Evolutionary conservation across 345 rosid species (phyloP), one percentile per base, ranked within the genome.

Genomic region (Raphanus raphanistrum): DNA sequence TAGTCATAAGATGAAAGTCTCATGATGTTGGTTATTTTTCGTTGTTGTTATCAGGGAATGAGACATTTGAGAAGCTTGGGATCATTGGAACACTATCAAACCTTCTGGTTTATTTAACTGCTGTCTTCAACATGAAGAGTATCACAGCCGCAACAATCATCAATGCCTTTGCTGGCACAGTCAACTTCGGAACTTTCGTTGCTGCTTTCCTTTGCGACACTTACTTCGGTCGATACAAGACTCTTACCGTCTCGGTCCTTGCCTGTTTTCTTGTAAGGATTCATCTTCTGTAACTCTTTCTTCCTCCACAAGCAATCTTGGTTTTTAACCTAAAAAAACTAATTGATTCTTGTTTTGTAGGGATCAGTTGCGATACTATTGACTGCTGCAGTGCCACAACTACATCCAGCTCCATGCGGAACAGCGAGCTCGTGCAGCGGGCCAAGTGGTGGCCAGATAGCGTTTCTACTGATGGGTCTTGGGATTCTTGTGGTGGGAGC

Each of bases 21-120:
- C 25, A 72, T 31, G 63, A 0, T 62, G 3, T 69, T 35, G 63
- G 50, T 63, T n/a, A n/a, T 32, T 76, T 25, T 59, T 58, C 54
- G 41, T 71, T 62, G 63, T 65, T 45, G 21, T 50, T 4, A 25
- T 29, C 31, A 84, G 87, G 87, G 68, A 92, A 92, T 79, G 91
- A 89, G 82, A 86, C 93, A 1, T 90, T 92, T 81, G 98, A 92
- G 90, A 92, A 90, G 86, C 88, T 90, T 15, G 98, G 96, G 66
- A 92, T 91, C 21, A 85, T 92, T 9, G 94, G 98, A 10, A 89
- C 96, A 5, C 72, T 92, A 32, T 84, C 92, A 55, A 92, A 92
- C 79, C 85, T 92, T 62, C 72, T 92, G 84, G 86, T 92, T 72
- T 92, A 90, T 52, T 86, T 92, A 15, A 90, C 98, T 0, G 29